Conservation (phyloP, 768 basidiomycete genomes). For the Butyriboletus loyo region DNA sequence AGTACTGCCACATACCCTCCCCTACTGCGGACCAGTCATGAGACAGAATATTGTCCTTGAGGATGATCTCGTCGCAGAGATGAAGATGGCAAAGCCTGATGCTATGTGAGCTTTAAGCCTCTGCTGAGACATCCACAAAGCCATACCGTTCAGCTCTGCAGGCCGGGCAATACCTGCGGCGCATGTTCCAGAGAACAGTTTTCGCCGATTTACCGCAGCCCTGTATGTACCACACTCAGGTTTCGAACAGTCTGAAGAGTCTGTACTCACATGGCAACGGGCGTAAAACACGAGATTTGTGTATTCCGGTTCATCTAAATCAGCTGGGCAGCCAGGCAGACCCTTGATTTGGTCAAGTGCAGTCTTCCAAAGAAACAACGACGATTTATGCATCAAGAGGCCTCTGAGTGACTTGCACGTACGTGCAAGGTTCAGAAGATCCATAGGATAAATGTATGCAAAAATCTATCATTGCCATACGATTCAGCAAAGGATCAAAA, state of each 20-base stretch:
- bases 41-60: not conserved
- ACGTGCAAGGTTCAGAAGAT: slow-evolving; percentile 33
- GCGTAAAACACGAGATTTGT: slow-evolving; percentile 38
- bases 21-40: not conserved
- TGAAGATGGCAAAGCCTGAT: not conserved
- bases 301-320: slow-evolving; percentile 45
- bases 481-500: not conserved
- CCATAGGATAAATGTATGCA: slow-evolving; percentile 34
- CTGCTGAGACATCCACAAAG: not conserved
- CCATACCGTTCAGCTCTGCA: slow-evolving; percentile 13
- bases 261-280: slow-evolving; percentile 23
- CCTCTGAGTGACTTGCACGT: slow-evolving; percentile 36
- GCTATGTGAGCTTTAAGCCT: not conserved
- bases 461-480: slow-evolving; percentile 31
- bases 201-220: slow-evolving; percentile 8
- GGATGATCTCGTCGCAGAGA: not conserved
- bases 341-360: slow-evolving; percentile 31
- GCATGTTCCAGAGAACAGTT: slow-evolving; percentile 14
- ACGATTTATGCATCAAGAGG: slow-evolving; percentile 33
- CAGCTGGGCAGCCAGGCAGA: slow-evolving; percentile 43
- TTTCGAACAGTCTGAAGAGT: not conserved
- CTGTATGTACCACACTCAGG: slow-evolving; percentile 4
- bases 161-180: slow-evolving; percentile 16
- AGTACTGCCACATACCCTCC: slow-evolving; percentile 3
- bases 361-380: slow-evolving; percentile 21